Evolutionary conservation across 257 asterid species (phyloP).

Genomic region (Solanum habrochaites): DNA sequence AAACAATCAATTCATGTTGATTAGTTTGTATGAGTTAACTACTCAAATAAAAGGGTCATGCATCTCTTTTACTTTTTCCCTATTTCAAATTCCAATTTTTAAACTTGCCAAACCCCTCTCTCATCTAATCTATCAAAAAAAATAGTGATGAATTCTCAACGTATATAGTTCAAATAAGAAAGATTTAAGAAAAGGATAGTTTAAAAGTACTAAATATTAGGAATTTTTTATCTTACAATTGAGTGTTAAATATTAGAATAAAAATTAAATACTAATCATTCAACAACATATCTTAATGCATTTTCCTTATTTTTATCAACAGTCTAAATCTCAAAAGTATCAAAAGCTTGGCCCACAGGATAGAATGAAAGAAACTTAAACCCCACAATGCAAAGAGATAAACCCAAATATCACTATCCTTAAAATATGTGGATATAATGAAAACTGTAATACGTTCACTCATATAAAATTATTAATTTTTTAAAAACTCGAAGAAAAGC

Average conservation of each 20-base stretch:
- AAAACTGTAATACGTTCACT: neutral
- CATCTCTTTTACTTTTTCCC: neutral
- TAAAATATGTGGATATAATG: neutral
- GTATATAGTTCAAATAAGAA: neutral
- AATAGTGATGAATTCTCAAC: neutral
- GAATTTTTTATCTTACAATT: neutral
- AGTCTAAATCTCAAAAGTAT: neutral
- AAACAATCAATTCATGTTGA: neutral
- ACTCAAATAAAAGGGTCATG: neutral
- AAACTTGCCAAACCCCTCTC: neutral
- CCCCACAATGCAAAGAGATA: neutral
- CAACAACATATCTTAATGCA: neutral
- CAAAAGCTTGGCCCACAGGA: neutral
- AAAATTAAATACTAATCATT: neutral
- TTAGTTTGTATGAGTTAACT: neutral
- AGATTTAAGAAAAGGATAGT: neutral
- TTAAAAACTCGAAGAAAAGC: too few species aligned
- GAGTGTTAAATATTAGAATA: neutral
- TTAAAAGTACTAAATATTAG: neutral
- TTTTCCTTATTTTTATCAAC: neutral
- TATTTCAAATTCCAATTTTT: neutral
- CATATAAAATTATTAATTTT: neutral
- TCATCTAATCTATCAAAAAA: neutral
- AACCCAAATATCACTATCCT: neutral
- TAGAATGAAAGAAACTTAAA: neutral